phyloP scores from a whole-genome alignment of 306 rosid species.

The Castanopsis chinensis region DNA sequence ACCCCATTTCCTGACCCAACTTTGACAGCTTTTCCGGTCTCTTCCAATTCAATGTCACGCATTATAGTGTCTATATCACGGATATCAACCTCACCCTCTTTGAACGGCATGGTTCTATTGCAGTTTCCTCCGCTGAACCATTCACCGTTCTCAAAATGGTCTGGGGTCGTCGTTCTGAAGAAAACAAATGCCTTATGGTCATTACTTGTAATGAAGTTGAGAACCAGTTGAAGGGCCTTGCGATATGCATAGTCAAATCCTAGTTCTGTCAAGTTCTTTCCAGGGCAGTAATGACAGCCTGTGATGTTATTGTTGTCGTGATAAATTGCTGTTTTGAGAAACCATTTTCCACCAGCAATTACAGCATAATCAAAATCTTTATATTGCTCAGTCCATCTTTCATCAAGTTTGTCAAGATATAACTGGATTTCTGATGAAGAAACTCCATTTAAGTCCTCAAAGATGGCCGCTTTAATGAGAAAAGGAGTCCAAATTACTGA shows the following conservation, averaged over 20 bases:
- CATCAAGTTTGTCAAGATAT: constrained; percentile 53
- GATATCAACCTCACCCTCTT: constrained; percentile 40
- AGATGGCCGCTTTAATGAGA: constrained; percentile 63
- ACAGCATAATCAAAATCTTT: constrained; percentile 42
- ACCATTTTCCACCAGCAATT: constrained; percentile 81
- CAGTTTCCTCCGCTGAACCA: constrained; percentile 92
- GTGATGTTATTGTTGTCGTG: constrained; percentile 45
- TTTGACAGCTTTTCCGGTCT: constrained; percentile 33
- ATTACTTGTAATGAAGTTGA: constrained; percentile 30
- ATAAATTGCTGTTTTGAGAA: constrained; percentile 68
- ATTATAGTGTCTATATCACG: constrained; percentile 40
- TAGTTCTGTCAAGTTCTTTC: constrained; percentile 60
- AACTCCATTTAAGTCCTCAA: constrained; percentile 71
- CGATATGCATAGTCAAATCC: constrained; percentile 61
- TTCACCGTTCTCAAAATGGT: constrained; percentile 81
- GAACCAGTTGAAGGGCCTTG: constrained; percentile 43
- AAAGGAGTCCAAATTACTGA: constrained; percentile 80
- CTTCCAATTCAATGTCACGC: constrained; percentile 66
- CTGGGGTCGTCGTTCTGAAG: constrained; percentile 74
- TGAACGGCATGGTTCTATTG: constrained; percentile 71
- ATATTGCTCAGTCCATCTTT: constrained; percentile 55
- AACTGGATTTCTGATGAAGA: constrained; percentile 66
- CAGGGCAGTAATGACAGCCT: constrained; percentile 66
- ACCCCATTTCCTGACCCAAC: constrained; percentile 21
- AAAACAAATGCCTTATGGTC: constrained; percentile 51